Conservation (phyloP, 2,329 filamentous ascomycete genomes). For the Fusarium caatingaense region DNA sequence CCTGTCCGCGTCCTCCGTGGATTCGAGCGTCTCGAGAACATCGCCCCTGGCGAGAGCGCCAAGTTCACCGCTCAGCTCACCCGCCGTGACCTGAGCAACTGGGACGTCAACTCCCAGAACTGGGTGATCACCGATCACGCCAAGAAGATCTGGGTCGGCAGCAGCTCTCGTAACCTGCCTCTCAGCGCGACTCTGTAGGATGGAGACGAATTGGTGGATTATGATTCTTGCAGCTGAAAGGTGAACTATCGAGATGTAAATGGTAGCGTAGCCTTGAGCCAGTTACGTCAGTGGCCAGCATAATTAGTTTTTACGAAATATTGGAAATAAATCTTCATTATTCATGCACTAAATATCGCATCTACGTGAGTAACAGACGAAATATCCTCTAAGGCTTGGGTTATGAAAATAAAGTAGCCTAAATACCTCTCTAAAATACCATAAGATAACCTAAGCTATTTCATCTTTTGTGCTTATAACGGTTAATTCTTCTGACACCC, state of each 20-base stretch:
- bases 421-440: no score
- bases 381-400: no score
- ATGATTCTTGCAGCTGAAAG: neutral
- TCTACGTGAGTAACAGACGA: no score
- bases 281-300: conserved; percentile 19
- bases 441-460: no score
- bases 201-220: neutral
- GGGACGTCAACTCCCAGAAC: conserved; percentile 83
- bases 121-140: conserved; percentile 73
- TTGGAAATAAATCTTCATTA: conserved; percentile 2
- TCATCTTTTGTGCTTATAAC: fast-evolving
- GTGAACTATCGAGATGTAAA: neutral
- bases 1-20: conserved; percentile 75
- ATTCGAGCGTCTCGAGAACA: conserved; percentile 78
- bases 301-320: conserved; percentile 12
- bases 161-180: conserved; percentile 66
- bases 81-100: conserved; percentile 86
- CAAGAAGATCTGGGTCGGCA: conserved; percentile 67
- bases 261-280: conserved; percentile 1
- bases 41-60: conserved; percentile 74
- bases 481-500: no score
- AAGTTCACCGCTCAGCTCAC: conserved; percentile 77
- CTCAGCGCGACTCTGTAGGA: conserved; percentile 49
- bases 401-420: no score
- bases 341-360: neutral